Base-by-base conservation (phyloP, 1,284 basidiomycete species). In the Veloboletus limbatus region DNA sequence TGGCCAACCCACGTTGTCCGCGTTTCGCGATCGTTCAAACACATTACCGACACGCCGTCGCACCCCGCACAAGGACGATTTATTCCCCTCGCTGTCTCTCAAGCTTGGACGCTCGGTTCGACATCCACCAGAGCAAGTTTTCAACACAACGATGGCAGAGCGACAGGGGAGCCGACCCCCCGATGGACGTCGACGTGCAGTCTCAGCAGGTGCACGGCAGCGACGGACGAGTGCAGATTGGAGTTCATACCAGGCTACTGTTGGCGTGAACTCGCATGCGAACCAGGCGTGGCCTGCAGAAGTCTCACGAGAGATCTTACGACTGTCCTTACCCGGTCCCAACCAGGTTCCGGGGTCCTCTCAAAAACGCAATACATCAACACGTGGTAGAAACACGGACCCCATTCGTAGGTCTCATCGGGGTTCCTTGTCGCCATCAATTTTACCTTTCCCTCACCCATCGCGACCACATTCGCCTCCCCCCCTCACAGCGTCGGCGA, bases 141-240 rank as follows among this genome's bases (percentile, higher is more conserved):
- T 47, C 18, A 9, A 37, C 26, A 22, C 40, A 24, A 11, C 34
- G 7, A 53, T 46, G 42, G 24, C 38, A 20, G 32, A 48, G n/a
- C n/a, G n/a, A n/a, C n/a, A n/a, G n/a, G n/a, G n/a, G 27, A 36
- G 31, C n/a, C 35, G 26, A 13, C 22, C 28, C 1, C 27, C 31
- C 4, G 18, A 37, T 2, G 31, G 39, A 24, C 54, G 38, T 18
- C 54, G 49, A 35, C 65, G 63, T 27, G 54, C 62, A 0, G 26
- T 54, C 25, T 61, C 57, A 1, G 48, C 32, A 10, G 47, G 39
- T 33, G 28, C 21, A 22, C 53, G 35, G 16, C 51, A 17, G 13
- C 62, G 71, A 49, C 70, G 72, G 11, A 52, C 55, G 30, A 75
- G 73, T 42, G 72, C 73, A 8, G 71, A 75, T 36, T 73, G 70